These are phyloP conservation scores for Thelonectria blattea DNA, from an alignment of 2,329 filamentous ascomycete genomes.

Conservation along the genomic window DNA sequence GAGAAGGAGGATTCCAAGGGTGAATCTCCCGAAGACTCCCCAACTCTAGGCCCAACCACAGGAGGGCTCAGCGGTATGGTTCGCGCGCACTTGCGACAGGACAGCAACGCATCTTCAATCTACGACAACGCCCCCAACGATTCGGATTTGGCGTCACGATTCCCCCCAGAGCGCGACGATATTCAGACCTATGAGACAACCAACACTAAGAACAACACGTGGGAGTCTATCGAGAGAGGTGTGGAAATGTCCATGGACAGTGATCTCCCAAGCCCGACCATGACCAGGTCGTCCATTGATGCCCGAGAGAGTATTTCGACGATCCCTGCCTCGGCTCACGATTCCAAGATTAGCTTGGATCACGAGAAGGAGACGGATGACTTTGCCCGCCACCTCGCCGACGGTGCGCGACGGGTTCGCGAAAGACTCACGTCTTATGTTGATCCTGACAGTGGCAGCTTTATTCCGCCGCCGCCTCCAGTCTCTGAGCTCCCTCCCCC, in stretches of 20 bases:
- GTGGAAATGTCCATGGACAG: conserved; percentile 37
- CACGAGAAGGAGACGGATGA: conserved; percentile 64
- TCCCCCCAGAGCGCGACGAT: conserved; percentile 46
- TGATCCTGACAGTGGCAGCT: conserved; percentile 61
- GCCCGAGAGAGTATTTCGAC: conserved; percentile 6
- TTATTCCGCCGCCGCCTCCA: conserved; percentile 34
- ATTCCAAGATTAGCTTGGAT: conserved; percentile 42
- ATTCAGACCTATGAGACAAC: conserved; percentile 30
- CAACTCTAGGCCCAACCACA: conserved; percentile 72
- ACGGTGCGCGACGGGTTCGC: conserved; percentile 72
- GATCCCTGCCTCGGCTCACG: conserved; percentile 12
- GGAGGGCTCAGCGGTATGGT: conserved; percentile 80
- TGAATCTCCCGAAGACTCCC: conserved; percentile 65
- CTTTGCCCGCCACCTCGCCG: conserved; percentile 75
- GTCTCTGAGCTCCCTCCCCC: conserved; percentile 50
- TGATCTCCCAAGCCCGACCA: conserved; percentile 30
- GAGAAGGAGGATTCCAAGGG: conserved; percentile 22
- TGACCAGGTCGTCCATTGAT: conserved; percentile 30
- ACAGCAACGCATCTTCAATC: conserved; percentile 82
- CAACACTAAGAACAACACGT: conserved; percentile 49
- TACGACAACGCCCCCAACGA: conserved; percentile 60
- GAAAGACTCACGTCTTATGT: conserved; percentile 75
- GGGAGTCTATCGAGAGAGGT: conserved; percentile 47
- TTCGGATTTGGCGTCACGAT: conserved; percentile 37
- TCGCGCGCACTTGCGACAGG: conserved; percentile 80